These are phyloP conservation scores for Pontederia paniculata DNA, from an alignment of 176 grass and related monocot genomes.

Conservation along the genomic window DNA sequence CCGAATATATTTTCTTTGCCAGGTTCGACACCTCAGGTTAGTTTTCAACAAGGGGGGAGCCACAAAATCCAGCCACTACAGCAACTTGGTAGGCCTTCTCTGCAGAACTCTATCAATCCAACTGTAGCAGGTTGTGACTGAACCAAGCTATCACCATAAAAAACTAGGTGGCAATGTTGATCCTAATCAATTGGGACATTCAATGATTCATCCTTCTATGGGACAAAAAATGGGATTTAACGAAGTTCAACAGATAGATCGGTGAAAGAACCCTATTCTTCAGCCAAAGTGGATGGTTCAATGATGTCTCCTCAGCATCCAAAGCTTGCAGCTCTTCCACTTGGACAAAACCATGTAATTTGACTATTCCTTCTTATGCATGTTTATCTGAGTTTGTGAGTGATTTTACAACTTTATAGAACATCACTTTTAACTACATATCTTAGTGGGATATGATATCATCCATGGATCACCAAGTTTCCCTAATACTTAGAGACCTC, in stretches of 20 bases:
- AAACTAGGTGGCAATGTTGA: conserved; percentile 19
- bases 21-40: conserved; percentile 26
- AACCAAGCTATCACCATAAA: conserved; percentile 37
- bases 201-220: conserved; percentile 36
- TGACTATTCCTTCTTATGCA: conserved; percentile 27
- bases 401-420: neutral
- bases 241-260: conserved; percentile 49
- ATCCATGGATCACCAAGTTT: too few species aligned
- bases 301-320: conserved; percentile 50
- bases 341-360: conserved; percentile 25
- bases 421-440: neutral
- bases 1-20: conserved; percentile 32
- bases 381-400: neutral
- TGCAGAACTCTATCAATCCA: conserved; percentile 31
- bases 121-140: conserved; percentile 24
- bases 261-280: conserved; percentile 29
- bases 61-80: conserved; percentile 29
- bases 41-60: conserved; percentile 27
- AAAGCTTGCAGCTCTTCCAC: conserved; percentile 54
- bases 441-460: too few species aligned
- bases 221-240: conserved; percentile 38
- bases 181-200: conserved; percentile 36
- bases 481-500: too few species aligned
- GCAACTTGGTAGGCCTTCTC: conserved; percentile 33
- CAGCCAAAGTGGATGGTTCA: conserved; percentile 43